These are phyloP conservation scores for Piloderma croceum DNA, from an alignment of 768 basidiomycete species.

Conservation along the genomic window DNA sequence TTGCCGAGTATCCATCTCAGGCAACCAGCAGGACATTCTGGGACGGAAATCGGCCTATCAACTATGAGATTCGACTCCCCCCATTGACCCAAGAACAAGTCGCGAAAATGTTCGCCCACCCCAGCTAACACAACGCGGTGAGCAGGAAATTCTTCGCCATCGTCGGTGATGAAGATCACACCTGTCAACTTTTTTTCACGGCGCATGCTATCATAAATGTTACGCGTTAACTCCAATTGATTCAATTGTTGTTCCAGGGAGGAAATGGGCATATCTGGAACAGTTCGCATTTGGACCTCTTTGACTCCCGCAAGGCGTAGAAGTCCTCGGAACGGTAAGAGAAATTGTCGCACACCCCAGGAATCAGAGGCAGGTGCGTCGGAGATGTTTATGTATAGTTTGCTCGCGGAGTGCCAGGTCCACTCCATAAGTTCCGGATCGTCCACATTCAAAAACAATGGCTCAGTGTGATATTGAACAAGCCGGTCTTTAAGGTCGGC, in stretches of 20 bases:
- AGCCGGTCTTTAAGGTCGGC: constrained; percentile 14
- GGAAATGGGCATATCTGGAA: constrained; percentile 13
- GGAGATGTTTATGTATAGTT: constrained; percentile 33
- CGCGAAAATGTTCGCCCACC: constrained; percentile 26
- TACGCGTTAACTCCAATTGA: constrained; percentile 16
- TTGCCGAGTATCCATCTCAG: constrained; percentile 26
- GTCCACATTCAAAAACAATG: constrained; percentile 44
- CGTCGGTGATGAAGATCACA: constrained; percentile 27
- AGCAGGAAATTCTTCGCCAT: constrained; percentile 25
- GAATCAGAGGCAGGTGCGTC: constrained; percentile 23
- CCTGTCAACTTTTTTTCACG: constrained; percentile 28
- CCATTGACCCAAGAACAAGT: constrained; percentile 24
- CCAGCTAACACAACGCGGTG: constrained; percentile 37
- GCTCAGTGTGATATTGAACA: constrained; percentile 15
- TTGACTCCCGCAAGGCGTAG: constrained; percentile 30
- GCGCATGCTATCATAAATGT: constrained; percentile 31
- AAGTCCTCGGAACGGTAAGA: constrained; percentile 27
- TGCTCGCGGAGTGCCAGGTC: constrained; percentile 34
- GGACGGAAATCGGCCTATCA: constrained; percentile 7
- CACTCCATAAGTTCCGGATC: constrained; percentile 31
- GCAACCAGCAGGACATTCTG: constrained; percentile 16
- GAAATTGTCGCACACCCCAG: constrained; percentile 29
- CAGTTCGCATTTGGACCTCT: constrained; percentile 15
- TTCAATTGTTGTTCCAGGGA: constrained; percentile 7
- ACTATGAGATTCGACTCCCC: constrained; percentile 14